phyloP scores from a whole-genome alignment of 441 rosid species.

The Populus hybrid region DNA sequence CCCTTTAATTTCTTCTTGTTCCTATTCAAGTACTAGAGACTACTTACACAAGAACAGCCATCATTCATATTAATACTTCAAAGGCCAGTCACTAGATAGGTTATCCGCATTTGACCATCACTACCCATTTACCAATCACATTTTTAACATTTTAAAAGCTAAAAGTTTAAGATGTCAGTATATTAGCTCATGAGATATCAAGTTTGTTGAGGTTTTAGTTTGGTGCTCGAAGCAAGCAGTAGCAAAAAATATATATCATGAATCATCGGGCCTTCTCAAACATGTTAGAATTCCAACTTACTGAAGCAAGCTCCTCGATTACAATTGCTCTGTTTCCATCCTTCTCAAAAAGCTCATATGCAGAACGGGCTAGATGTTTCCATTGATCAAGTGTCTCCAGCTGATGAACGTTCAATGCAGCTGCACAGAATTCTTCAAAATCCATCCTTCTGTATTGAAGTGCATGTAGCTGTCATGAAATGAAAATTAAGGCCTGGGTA shows the following conservation, averaged over 20 bases:
- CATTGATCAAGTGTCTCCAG: slow-evolving; percentile 79
- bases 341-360: slow-evolving; percentile 79
- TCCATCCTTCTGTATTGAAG: slow-evolving; percentile 43
- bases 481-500: slow-evolving; percentile 15
- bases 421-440: slow-evolving; percentile 84
- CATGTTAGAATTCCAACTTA: slow-evolving; percentile 34
- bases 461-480: slow-evolving; percentile 56
- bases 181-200: neutral
- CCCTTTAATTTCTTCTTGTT: neutral
- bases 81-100: neutral
- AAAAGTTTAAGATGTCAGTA: neutral
- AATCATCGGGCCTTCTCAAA: neutral
- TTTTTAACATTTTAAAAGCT: neutral
- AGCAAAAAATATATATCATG: neutral
- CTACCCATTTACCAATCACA: neutral
- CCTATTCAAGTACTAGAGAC: neutral
- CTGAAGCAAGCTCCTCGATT: slow-evolving; percentile 91
- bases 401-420: slow-evolving; percentile 85
- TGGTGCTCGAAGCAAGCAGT: neutral
- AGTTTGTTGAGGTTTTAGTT: neutral
- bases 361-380: slow-evolving; percentile 75
- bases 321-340: slow-evolving; percentile 86
- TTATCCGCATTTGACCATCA: neutral
- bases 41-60: neutral
- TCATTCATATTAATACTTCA: neutral